Percentiles rank a stretch among this genome's conserved stretches.
Evolutionary conservation across 1,139 yeast genomes (phyloP).

Genomic region (Saccharomyces hybrid): DNA sequence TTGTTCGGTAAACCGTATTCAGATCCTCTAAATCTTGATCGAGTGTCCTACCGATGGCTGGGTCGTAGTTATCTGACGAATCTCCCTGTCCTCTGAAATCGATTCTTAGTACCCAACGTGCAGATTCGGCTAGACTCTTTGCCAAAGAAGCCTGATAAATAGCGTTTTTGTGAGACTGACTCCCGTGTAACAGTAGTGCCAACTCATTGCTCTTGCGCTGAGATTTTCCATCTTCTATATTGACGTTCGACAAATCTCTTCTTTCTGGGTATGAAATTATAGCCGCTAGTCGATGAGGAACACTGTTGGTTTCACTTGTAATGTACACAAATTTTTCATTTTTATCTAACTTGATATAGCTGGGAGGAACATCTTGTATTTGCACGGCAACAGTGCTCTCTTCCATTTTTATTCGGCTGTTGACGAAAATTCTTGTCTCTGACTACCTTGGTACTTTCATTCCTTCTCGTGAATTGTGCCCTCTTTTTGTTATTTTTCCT

Average conservation of each 20-base stretch:
- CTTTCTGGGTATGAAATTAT: constrained; percentile 31
- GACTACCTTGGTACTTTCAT: neutral
- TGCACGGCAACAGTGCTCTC: neutral
- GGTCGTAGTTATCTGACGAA: constrained; percentile 49
- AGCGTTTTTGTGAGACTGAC: constrained; percentile 76
- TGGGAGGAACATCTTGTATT: constrained; percentile 6
- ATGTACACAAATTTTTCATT: constrained; percentile 19
- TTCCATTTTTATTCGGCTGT: neutral
- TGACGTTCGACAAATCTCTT: neutral
- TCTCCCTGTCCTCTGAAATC: constrained; percentile 86
- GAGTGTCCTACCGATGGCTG: constrained; percentile 46
- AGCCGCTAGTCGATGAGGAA: constrained; percentile 30
- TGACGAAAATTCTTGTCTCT: neutral
- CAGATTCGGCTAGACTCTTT: constrained; percentile 50
- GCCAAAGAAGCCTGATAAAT: constrained; percentile 66
- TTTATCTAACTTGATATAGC: constrained; percentile 9
- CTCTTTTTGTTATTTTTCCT: neutral
- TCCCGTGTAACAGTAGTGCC: constrained; percentile 61
- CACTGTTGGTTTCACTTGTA: constrained; percentile 18
- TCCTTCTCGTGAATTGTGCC: neutral
- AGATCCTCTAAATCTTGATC: constrained; percentile 64
- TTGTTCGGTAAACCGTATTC: constrained; percentile 34
- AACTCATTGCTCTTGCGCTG: constrained; percentile 23
- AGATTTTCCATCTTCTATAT: neutral
- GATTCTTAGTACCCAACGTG: constrained; percentile 59